Percentiles rank a stretch among this genome's conserved stretches.
phyloP scores from a whole-genome alignment of 257 asterid genomes.

The Penstemon eatonii region DNA sequence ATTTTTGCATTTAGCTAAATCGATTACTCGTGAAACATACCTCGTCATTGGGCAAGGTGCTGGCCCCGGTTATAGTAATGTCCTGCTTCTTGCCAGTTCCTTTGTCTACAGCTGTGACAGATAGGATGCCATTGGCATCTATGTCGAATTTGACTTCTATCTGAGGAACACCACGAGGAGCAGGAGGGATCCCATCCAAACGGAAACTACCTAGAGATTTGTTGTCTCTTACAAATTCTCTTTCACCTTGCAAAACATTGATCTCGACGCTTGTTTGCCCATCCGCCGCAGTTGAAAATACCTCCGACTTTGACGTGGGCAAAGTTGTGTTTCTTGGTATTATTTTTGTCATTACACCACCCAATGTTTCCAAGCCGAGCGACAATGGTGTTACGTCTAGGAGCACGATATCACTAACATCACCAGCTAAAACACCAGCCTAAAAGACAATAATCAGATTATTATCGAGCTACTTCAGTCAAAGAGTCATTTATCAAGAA shows the following conservation, averaged over 20 bases:
- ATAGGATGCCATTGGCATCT: constrained; percentile 36
- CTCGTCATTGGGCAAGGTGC: constrained; percentile 11
- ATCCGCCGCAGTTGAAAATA: constrained; percentile 39
- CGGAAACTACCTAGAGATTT: constrained; percentile 36
- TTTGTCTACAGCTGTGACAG: constrained; percentile 2
- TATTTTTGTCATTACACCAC: constrained; percentile 38
- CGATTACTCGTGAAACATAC: not conserved
- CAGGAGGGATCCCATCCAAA: constrained; percentile 37
- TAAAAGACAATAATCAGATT: not conserved
- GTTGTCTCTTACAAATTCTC: constrained; percentile 34
- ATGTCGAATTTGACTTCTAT: constrained; percentile 40
- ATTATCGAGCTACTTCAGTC: not conserved
- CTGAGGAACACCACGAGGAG: constrained; percentile 39
- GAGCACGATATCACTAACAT: constrained; percentile 29
- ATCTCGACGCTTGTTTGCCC: constrained; percentile 36
- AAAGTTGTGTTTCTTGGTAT: constrained; percentile 39
- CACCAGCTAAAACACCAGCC: constrained; percentile 32
- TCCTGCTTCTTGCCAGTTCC: constrained; percentile 15
- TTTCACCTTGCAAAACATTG: constrained; percentile 37
- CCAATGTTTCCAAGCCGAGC: constrained; percentile 38
- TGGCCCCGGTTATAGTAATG: constrained; percentile 7
- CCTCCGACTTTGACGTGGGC: constrained; percentile 36
- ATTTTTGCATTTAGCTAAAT: no score
- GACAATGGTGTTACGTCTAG: constrained; percentile 41
- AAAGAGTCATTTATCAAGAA: not conserved